phyloP scores from a whole-genome alignment of 306 rosid species.

The Glycyrrhiza uralensis region DNA sequence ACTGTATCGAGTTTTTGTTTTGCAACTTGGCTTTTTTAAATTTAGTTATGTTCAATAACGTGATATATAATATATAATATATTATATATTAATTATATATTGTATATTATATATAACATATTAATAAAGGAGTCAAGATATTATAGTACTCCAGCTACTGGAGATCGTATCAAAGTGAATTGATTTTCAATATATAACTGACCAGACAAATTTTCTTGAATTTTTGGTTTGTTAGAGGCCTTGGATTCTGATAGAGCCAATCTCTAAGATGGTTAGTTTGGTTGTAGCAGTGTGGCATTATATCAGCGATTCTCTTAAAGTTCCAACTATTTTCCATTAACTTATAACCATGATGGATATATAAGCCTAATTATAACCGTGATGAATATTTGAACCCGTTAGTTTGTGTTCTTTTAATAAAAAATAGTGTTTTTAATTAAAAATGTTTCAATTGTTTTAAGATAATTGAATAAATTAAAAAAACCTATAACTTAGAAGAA shows the following conservation, averaged over 20 bases:
- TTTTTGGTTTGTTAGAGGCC: constrained; percentile 1
- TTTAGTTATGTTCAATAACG: not conserved
- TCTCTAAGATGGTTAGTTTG: not conserved
- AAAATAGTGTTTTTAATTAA: not conserved
- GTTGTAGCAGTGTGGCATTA: not conserved
- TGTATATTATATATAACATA: too few relatives aligned
- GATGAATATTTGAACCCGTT: not conserved
- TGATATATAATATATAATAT: too few relatives aligned
- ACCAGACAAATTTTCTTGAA: constrained; percentile 1
- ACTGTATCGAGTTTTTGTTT: not conserved
- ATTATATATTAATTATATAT: too few relatives aligned
- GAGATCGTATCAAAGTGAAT: constrained; percentile 5
- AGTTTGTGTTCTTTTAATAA: not conserved
- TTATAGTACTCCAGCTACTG: not conserved
- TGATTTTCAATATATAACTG: constrained; percentile 11
- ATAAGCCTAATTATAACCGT: not conserved
- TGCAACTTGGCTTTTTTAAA: not conserved
- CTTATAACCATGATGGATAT: not conserved
- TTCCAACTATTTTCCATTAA: not conserved
- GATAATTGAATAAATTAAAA: not conserved
- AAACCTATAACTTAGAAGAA: not conserved
- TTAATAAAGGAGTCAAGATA: not conserved
- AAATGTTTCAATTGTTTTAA: not conserved
- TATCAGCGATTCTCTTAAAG: not conserved
- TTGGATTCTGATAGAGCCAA: not conserved